These are phyloP conservation scores for Pholiota adiposa DNA, from an alignment of 1,284 basidiomycete genomes.

Conservation along the genomic window DNA sequence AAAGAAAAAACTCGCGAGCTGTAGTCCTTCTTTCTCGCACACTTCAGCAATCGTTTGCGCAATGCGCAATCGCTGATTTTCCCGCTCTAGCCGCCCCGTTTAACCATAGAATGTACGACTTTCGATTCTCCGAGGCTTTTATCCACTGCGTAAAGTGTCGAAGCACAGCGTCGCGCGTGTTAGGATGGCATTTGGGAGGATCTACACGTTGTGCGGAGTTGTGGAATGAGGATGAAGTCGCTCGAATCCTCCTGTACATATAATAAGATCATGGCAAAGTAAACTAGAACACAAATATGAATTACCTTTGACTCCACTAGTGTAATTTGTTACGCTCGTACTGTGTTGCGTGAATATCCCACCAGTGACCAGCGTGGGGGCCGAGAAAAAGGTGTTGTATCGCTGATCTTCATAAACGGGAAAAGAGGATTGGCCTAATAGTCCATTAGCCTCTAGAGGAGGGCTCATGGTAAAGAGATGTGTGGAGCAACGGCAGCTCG, in stretches of 20 bases:
- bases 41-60: constrained; percentile 18
- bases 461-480: neutral
- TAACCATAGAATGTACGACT: neutral
- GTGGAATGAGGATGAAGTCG: constrained; percentile 11
- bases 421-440: neutral
- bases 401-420: neutral
- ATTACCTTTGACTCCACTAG: neutral
- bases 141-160: neutral
- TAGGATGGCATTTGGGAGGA: constrained; percentile 18
- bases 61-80: constrained; percentile 24
- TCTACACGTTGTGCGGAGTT: constrained; percentile 14
- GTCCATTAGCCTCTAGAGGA: too few relatives aligned
- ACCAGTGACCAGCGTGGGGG: neutral
- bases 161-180: constrained; percentile 11
- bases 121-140: neutral
- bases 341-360: neutral
- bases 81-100: constrained; percentile 19
- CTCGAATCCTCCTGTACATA: neutral
- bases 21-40: neutral
- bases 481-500: too few relatives aligned
- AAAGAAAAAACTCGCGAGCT: constrained; percentile 22
- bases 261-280: neutral
- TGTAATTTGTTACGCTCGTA: neutral
- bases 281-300: neutral
- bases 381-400: neutral